Conservation (phyloP, 2,329 filamentous ascomycete genomes). For the Gyromitra esculenta region DNA sequence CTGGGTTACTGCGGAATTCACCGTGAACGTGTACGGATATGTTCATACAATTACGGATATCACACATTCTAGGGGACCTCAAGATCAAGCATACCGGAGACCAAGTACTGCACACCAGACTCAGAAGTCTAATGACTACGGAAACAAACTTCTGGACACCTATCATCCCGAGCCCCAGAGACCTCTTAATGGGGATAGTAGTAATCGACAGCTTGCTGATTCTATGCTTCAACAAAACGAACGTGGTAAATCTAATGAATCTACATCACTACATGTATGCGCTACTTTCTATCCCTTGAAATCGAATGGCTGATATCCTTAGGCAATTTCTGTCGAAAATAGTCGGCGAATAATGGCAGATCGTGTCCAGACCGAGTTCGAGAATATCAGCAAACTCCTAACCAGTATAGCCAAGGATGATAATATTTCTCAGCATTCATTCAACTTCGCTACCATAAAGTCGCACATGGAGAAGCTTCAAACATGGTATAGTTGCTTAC, state of each 20-base stretch:
- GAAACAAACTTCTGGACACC: slow-evolving; percentile 13
- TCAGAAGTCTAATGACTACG: slow-evolving; percentile 26
- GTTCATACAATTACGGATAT: slow-evolving; percentile 52
- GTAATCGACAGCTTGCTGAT: slow-evolving; percentile 7
- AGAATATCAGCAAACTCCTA: slow-evolving; percentile 44
- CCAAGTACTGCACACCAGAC: slow-evolving; percentile 23
- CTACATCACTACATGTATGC: slow-evolving; percentile 30
- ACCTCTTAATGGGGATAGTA: slow-evolving; percentile 3
- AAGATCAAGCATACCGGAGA: slow-evolving; percentile 16
- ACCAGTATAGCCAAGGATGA: slow-evolving; percentile 44
- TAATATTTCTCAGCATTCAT: slow-evolving; percentile 41
- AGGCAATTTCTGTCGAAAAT: slow-evolving; percentile 36
- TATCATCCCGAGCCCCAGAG: slow-evolving; percentile 23
- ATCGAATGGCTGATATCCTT: slow-evolving; percentile 1
- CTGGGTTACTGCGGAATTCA: slow-evolving; percentile 53
- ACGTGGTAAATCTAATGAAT: slow-evolving; percentile 12
- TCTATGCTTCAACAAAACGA: slow-evolving; percentile 14
- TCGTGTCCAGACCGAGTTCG: slow-evolving; percentile 33
- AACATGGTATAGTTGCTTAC: slow-evolving; percentile 39
- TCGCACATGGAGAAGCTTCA: slow-evolving; percentile 41
- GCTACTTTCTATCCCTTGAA: background rate
- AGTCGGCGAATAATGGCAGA: slow-evolving; percentile 13
- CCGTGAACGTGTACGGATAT: slow-evolving; percentile 53
- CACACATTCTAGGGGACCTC: slow-evolving; percentile 22
- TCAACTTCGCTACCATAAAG: slow-evolving; percentile 41